Base-by-base conservation (phyloP, 371 early-diverging fungal species). In the Syncephalastrum contaminatum region DNA sequence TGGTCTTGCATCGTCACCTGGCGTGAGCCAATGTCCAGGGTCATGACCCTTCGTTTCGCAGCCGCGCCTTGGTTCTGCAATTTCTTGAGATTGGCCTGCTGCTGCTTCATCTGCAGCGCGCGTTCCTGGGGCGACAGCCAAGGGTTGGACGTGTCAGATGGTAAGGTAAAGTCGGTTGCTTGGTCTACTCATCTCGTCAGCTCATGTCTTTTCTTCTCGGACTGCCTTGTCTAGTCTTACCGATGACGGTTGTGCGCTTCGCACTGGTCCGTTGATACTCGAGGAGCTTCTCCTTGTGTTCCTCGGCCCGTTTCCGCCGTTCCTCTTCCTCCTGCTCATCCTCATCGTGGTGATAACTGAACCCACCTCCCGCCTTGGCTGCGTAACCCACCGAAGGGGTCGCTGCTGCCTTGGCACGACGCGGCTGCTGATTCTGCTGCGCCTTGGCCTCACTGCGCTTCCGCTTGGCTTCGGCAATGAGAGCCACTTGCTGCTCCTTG, bases 191-290 rank as follows among this genome's bases (percentile, higher is more conserved):
- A 15, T 27, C 12, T 19, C 18, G 42, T 46, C 4, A 49, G 25
- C 25, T 27, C 10, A 16, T 51, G 15, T 5, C 4, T 18, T 6
- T 21, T 5, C 25, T 4, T 25, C 25, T 30, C 36, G 7, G 36
- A 7, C 20, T 25, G 36, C 12, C 36, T 30, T 30, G 15, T 22
- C 3, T 24, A 2, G 20, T 45, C 67, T 45, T 64, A 82, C 81
- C 83, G 58, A 87, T 86, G 10, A 92, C 90, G 30, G 75, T 80
- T 27, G 91, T 90, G 41, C 93, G 72, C 56, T 85, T 79, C 0
- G 91, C 88, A 45, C 87, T 86, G 12, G 90, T 90, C 22, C 88
- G 79, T 54, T 95, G 92, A 54, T 80, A 93, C 46, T 91, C 92
- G 24, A 94, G 66, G 51, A 94, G 59, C 22, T 82, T 77, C 39